These are phyloP conservation scores for Cnidoscolus chayamansa DNA, from an alignment of 441 rosid genomes.

Conservation along the genomic window DNA sequence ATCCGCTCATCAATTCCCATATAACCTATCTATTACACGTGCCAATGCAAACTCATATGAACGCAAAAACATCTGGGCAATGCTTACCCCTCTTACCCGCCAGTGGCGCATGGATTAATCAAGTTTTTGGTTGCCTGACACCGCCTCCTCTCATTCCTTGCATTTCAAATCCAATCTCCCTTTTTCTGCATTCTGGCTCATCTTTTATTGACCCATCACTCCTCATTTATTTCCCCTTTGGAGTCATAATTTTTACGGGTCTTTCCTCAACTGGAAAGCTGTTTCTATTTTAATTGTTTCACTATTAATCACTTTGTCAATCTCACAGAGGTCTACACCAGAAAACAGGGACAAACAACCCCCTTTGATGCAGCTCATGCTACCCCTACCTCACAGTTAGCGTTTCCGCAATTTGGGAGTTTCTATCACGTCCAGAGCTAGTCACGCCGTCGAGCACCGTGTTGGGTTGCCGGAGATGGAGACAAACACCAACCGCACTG, in stretches of 20 bases:
- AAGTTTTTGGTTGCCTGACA: neutral
- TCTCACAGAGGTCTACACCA: slow-evolving; percentile 8
- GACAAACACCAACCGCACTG: slow-evolving; percentile 33
- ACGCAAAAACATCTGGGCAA: slow-evolving; percentile 1
- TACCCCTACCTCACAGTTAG: slow-evolving; percentile 12
- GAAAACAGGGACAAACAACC: neutral
- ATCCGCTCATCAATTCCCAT: slow-evolving; percentile 11
- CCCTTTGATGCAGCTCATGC: slow-evolving; percentile 9
- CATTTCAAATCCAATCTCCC: neutral
- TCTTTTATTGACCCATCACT: neutral
- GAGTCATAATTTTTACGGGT: neutral
- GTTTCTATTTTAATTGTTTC: no score
- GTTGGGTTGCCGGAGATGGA: slow-evolving; percentile 45
- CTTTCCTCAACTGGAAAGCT: neutral
- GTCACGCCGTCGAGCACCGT: slow-evolving; percentile 44
- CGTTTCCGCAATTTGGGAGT: slow-evolving; percentile 1
- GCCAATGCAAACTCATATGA: slow-evolving; percentile 6
- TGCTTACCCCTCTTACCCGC: neutral
- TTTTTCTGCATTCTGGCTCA: neutral
- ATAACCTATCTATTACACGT: slow-evolving; percentile 15
- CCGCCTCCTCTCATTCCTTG: slow-evolving; percentile 4
- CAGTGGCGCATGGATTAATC: neutral
- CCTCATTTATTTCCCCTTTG: neutral
- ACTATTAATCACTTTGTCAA: slow-evolving; percentile 3
- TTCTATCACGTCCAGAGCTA: slow-evolving; percentile 28